phyloP scores from a whole-genome alignment of 345 rosid species.

The Erodium maritimum region DNA sequence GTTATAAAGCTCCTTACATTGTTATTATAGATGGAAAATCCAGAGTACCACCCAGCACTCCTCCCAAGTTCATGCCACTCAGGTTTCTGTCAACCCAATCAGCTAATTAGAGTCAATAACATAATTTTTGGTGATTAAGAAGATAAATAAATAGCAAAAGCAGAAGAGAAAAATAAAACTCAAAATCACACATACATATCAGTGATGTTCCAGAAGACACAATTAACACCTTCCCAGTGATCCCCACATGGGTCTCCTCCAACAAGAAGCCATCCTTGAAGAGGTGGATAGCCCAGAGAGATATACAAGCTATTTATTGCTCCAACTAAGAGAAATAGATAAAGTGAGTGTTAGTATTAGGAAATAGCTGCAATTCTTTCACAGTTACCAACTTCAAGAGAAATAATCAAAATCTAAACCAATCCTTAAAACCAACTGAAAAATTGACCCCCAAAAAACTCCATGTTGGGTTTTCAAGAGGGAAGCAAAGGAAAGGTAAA shows the following conservation, averaged over 20 bases:
- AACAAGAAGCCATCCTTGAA: constrained; percentile 49
- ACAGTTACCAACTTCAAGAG: not conserved
- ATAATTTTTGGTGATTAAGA: not conserved
- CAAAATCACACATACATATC: constrained; percentile 41
- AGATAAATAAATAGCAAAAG: constrained; percentile 8
- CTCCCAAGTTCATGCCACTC: constrained; percentile 47
- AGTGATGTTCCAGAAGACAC: constrained; percentile 69
- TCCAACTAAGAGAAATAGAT: constrained; percentile 28
- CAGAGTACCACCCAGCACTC: constrained; percentile 39
- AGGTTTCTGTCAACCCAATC: constrained; percentile 46
- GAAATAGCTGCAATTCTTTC: not conserved
- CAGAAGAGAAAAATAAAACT: constrained; percentile 7
- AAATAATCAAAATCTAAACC: too few relatives aligned
- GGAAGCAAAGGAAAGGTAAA: not conserved
- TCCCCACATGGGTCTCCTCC: constrained; percentile 98
- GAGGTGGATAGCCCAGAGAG: constrained; percentile 52
- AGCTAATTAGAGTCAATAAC: constrained; percentile 9
- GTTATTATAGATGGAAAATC: constrained; percentile 49
- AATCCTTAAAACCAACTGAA: not conserved
- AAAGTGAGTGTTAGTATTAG: not conserved
- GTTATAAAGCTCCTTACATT: constrained; percentile 41
- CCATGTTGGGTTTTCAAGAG: not conserved
- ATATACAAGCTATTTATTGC: constrained; percentile 61
- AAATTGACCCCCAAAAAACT: not conserved
- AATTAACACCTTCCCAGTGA: constrained; percentile 72